Percentiles rank a stretch among this genome's conserved stretches.
Conservation (phyloP, 192 early-diverging fungal species). For the Geosiphon pyriformis region DNA sequence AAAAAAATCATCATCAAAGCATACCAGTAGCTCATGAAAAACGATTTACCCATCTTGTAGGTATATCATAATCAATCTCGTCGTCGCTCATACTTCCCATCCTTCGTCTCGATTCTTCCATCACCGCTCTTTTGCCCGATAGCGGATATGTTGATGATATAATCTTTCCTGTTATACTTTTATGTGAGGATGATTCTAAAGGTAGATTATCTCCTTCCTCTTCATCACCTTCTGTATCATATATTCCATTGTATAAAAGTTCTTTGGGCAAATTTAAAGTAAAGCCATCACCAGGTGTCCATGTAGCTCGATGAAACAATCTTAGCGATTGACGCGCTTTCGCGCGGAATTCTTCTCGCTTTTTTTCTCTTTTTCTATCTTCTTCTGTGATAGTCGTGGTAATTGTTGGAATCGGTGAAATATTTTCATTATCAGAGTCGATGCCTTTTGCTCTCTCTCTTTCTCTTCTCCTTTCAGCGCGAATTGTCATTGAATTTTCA, state of each 20-base stretch:
- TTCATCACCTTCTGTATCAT: constrained; percentile 4
- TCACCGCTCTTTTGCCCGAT: not conserved
- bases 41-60: constrained; percentile 11
- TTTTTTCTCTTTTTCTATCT: constrained; percentile 18
- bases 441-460: not conserved
- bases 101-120: not conserved
- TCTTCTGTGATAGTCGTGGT: not conserved
- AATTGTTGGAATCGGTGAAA: not conserved
- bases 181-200: not conserved
- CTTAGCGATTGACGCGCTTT: constrained; percentile 5
- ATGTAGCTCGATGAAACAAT: constrained; percentile 23
- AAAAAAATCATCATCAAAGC: too few relatives aligned
- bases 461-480: constrained; percentile 10
- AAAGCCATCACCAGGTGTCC: constrained; percentile 22
- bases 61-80: not conserved
- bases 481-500: constrained; percentile 50
- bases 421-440: not conserved
- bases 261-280: constrained; percentile 22
- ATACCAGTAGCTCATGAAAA: too few relatives aligned
- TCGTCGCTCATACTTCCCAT: not conserved
- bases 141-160: constrained; percentile 6
- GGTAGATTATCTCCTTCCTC: not conserved
- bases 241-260: not conserved
- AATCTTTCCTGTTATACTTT: not conserved
- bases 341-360: constrained; percentile 7